Evolutionary conservation across 164 flowering plant genomes (phyloP), one percentile per base, ranked within the genome.

Genomic region (Dillenia suffruticosa): DNA sequence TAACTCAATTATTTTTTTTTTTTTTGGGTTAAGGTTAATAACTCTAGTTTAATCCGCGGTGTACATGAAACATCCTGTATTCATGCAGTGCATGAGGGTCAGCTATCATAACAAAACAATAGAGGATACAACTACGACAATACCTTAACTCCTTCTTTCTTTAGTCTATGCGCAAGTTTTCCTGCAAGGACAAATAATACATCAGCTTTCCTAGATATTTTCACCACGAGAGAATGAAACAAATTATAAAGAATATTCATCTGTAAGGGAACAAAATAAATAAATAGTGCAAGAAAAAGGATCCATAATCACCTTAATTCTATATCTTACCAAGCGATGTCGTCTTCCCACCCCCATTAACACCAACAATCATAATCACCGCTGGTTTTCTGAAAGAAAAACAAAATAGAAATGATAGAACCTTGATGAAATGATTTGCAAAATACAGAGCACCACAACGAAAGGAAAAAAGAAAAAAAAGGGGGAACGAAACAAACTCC

Each of bases 341-440:
- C 5, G 98, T 94, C 81, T 94, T 94, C 50, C 98, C 98, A 51
- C 98, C 98, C 70, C 98, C 98, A 83, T 94, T 94, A 14, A 94
- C 98, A 61, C 98, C 97, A 66, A 90, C 97, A 63, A 94, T 77
- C 84, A 94, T 87, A 51, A 94, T 69, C 12, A 94, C 98, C 62
- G 96, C 91, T 0, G 97, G 97, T 69, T 90, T 89, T 80, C 98
- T 94, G 63, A 63, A 17, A 57, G 14, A 9, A 26, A 54, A 11
- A 44, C 58, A 40, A 51, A 53, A 9, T 22, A 59, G 8, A 16
- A 57, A 44, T 40, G 3, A 45, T 22, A 32, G 63, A 51, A 26
- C 10, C 15, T 15, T 6, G 44, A 50, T 14, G 3, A 51, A 7
- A 17, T 6, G 54, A 6, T 51, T 51, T 6, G 9, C 10, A 14